These are phyloP conservation scores for Parmelia sp. DNA, from an alignment of 495 filamentous ascomycete species.

Conservation along the genomic window DNA sequence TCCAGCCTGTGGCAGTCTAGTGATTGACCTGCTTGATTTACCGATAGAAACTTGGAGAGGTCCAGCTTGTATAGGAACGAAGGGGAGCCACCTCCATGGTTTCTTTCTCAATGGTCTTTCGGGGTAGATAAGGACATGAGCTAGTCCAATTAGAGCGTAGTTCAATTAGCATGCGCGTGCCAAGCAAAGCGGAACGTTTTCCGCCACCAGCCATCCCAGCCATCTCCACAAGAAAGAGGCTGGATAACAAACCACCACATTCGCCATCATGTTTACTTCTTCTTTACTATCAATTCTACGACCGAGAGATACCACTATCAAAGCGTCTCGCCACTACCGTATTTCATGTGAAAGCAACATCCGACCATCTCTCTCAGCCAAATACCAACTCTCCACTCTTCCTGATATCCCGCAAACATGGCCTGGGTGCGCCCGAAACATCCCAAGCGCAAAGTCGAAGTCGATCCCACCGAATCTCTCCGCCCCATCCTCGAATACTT, in stretches of 20 bases:
- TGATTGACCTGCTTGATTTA: too few species aligned
- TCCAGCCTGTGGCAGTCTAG: too few species aligned
- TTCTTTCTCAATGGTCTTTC: too few species aligned
- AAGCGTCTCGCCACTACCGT: not conserved
- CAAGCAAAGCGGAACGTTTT: not conserved
- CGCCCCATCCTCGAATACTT: not conserved
- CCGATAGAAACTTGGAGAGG: too few species aligned
- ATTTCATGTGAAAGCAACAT: not conserved
- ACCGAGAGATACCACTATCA: not conserved
- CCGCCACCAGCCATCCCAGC: conserved; percentile 5
- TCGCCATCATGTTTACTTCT: not conserved
- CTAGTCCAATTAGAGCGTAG: too few species aligned
- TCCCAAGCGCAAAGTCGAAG: not conserved
- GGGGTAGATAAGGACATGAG: too few species aligned
- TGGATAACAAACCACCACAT: not conserved
- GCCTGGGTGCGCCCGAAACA: conserved; percentile 2
- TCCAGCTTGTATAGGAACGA: too few species aligned
- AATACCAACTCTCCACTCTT: not conserved
- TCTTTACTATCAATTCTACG: not conserved
- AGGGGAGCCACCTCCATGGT: too few species aligned
- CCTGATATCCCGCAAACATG: not conserved
- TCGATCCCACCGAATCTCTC: not conserved
- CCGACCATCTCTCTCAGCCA: not conserved
- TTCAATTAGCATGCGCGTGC: too few species aligned
- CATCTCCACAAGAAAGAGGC: not conserved